These are phyloP conservation scores for Yueomyces sinensis DNA, from an alignment of 805 yeast genomes.

Conservation along the genomic window DNA sequence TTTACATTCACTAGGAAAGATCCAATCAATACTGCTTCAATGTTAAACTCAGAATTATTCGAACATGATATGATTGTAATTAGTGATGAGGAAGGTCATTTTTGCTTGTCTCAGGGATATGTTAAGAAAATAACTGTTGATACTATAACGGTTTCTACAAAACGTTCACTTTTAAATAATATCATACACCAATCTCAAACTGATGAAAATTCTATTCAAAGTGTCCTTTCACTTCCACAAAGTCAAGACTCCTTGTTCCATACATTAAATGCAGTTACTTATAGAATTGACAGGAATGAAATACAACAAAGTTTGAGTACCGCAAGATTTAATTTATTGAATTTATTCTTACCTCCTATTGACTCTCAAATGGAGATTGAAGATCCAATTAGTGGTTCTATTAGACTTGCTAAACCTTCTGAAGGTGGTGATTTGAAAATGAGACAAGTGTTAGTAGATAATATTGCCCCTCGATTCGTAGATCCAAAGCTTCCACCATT, in stretches of 20 bases:
- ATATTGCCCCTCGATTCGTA: slow-evolving; percentile 18
- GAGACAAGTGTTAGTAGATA: slow-evolving; percentile 25
- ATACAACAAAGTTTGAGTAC: slow-evolving; percentile 60
- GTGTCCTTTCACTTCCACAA: slow-evolving; percentile 6
- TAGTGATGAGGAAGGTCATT: slow-evolving; percentile 73
- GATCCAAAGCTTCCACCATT: slow-evolving; percentile 5
- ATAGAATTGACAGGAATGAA: slow-evolving; percentile 72
- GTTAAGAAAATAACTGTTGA: slow-evolving; percentile 33
- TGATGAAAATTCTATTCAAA: slow-evolving; percentile 3
- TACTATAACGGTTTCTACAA: slow-evolving; percentile 35
- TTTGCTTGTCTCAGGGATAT: slow-evolving; percentile 54
- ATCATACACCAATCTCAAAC: slow-evolving; percentile 6
- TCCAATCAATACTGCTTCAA: slow-evolving; percentile 6
- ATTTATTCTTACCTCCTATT: slow-evolving; percentile 38
- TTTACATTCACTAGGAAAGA: slow-evolving; percentile 37
- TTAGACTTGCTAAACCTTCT: slow-evolving; percentile 11
- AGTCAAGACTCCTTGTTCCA: slow-evolving; percentile 15
- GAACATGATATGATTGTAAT: slow-evolving; percentile 53
- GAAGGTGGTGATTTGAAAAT: slow-evolving; percentile 26
- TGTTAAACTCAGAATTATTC: slow-evolving; percentile 33
- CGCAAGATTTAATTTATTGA: slow-evolving; percentile 64
- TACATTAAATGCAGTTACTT: slow-evolving; percentile 26
- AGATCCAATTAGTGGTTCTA: slow-evolving; percentile 6
- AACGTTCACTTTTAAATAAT: slow-evolving; percentile 36
- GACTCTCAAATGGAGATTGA: slow-evolving; percentile 20